Percentiles rank a stretch among this genome's conserved stretches.
Evolutionary conservation across 371 early-diverging fungal species (phyloP).

Genomic region (Globomyces sp.): DNA sequence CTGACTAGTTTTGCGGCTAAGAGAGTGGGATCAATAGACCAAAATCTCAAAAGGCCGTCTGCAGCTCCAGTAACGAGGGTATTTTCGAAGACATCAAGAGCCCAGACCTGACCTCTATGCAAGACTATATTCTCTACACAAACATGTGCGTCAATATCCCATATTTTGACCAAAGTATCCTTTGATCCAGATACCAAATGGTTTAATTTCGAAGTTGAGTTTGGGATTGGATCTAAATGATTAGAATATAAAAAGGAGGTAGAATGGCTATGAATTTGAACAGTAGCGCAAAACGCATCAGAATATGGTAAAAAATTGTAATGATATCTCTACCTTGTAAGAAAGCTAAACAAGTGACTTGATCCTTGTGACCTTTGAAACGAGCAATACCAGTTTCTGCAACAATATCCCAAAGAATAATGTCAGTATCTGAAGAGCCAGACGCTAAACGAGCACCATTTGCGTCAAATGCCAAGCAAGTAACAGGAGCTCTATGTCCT

Average conservation of each 20-base stretch:
- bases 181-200: constrained; percentile 86
- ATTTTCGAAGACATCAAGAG: constrained; percentile 45
- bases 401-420: constrained; percentile 94
- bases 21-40: constrained; percentile 64
- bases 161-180: constrained; percentile 92
- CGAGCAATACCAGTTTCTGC: constrained; percentile 85
- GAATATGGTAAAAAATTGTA: constrained; percentile 33
- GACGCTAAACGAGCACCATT: constrained; percentile 81
- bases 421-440: constrained; percentile 88
- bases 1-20: constrained; percentile 41
- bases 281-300: no score
- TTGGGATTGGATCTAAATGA: neutral
- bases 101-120: constrained; percentile 93
- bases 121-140: constrained; percentile 93
- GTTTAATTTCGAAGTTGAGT: constrained; percentile 35
- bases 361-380: constrained; percentile 92
- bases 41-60: constrained; percentile 82
- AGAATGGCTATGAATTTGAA: no score
- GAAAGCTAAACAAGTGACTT: constrained; percentile 64
- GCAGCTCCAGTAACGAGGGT: constrained; percentile 75
- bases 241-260: neutral
- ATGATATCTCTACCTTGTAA: constrained; percentile 30
- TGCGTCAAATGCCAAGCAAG: constrained; percentile 76
- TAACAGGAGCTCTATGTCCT: constrained; percentile 82
- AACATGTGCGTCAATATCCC: constrained; percentile 90